phyloP scores from a whole-genome alignment of 805 yeast genomes.

The Metschnikowia borealis region DNA sequence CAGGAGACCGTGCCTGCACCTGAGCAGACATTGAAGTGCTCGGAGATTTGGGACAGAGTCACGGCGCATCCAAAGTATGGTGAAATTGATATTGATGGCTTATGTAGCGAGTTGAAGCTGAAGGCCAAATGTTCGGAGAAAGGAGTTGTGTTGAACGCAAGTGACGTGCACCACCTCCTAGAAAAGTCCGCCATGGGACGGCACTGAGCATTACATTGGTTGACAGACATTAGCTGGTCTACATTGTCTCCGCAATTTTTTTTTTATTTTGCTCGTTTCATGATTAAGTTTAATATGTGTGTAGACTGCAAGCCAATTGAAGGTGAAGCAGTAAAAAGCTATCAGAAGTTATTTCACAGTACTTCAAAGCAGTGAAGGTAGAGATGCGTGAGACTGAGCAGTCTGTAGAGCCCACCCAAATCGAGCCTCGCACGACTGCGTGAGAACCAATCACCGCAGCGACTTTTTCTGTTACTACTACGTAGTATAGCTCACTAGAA shows the following conservation, averaged over 20 bases:
- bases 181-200: conserved; percentile 21
- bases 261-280: not conserved
- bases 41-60: conserved; percentile 95
- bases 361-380: too few relatives aligned
- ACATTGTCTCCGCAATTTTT: not conserved
- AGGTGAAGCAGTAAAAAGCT: not conserved
- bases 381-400: not conserved
- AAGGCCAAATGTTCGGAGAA: conserved; percentile 94
- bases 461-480: conserved; percentile 8
- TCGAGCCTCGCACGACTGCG: conserved; percentile 2
- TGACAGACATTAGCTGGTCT: conserved; percentile 5
- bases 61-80: conserved; percentile 91
- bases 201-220: conserved; percentile 1
- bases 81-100: conserved; percentile 89
- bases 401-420: not conserved
- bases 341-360: too few relatives aligned
- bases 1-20: conserved; percentile 62
- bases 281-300: not conserved
- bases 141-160: conserved; percentile 83
- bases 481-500: not conserved
- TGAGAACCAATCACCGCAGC: conserved; percentile 15
- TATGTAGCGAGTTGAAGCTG: conserved; percentile 81
- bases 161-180: conserved; percentile 64
- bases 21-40: conserved; percentile 61
- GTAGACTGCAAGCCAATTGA: not conserved